These are phyloP conservation scores for Salix exigua DNA, from an alignment of 345 rosid species.

Conservation along the genomic window DNA sequence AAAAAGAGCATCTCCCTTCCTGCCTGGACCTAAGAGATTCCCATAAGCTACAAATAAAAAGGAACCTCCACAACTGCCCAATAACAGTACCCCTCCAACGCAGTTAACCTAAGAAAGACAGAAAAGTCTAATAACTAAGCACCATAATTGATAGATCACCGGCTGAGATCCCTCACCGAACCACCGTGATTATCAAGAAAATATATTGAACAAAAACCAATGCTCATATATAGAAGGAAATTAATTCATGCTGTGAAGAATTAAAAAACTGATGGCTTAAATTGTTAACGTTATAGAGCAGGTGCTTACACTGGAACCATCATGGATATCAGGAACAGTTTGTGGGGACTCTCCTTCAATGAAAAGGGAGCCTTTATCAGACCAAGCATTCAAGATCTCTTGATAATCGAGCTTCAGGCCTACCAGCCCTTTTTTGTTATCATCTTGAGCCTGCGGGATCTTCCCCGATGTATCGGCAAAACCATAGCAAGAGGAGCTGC, in stretches of 20 bases:
- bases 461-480: slow-evolving; percentile 15
- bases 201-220: not conserved
- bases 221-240: not conserved
- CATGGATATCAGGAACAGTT: slow-evolving; percentile 67
- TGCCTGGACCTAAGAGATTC: no score
- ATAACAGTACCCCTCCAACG: no score
- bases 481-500: slow-evolving; percentile 28
- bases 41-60: no score
- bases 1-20: not conserved
- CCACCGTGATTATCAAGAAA: no score
- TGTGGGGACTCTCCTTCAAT: slow-evolving; percentile 51
- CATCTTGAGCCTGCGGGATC: slow-evolving; percentile 15
- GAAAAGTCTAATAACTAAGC: not conserved
- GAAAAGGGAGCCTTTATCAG: slow-evolving; percentile 68
- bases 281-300: not conserved
- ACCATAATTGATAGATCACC: not conserved
- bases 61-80: no score
- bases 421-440: slow-evolving; percentile 26
- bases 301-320: slow-evolving; percentile 34
- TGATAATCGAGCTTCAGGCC: slow-evolving; percentile 81
- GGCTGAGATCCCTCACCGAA: not conserved
- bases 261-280: not conserved
- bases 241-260: no score
- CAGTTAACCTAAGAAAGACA: not conserved
- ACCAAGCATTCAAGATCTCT: slow-evolving; percentile 79